Base-by-base conservation (phyloP, 2,329 filamentous ascomycete genomes). In the Dothistroma pini region DNA sequence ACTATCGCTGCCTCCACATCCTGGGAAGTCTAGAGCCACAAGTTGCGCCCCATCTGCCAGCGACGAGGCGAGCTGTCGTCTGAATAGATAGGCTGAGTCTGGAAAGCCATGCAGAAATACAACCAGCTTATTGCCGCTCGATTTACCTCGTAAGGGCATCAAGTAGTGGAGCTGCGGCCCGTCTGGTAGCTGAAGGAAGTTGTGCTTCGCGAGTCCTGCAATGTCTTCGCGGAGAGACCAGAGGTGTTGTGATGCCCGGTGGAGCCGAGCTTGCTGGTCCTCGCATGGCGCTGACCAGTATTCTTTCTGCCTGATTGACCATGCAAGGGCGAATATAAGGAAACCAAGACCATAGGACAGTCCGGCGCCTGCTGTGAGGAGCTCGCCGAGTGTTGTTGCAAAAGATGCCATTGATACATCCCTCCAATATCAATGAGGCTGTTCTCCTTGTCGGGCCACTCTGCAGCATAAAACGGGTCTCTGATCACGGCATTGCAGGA, bases 41-140 rank as follows among this genome's bases (percentile, higher is more conserved):
- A 85, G 66, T 21, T 78, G 78, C 21, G 79, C 77, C 7, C 75
- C 66, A 29, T 75, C 61, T 29, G 73, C 71, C 31, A 78, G 71
- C 10, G 72, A 61, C 0, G 78, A 79, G 44, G 71, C 71, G 21
- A 85, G 71, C 25, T 83, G 71, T 55, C 79, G 74, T 51, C 77
- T 77, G 82, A 83, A 86, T 56, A 86, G 72, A 11, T 79, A 76
- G 72, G 77, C 84, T 59, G 82, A 84, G 66, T 86, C 84, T 53
- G 29, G 31, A 19, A 35, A 34, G n/a, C 29, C 67, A 75, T 25
- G 63, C 2, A 63, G 53, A 47, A 63, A 57, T 25, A 63, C 35
- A 11, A 68, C 47, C n/a, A 67, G 51, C 49, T 58, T 54, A 14
- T 60, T 22, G n/a, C 58, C 19, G 2, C 56, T 35, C 12, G 25